Base-by-base conservation (phyloP, 805 yeast species). In the Barnettozyma vustinii region DNA sequence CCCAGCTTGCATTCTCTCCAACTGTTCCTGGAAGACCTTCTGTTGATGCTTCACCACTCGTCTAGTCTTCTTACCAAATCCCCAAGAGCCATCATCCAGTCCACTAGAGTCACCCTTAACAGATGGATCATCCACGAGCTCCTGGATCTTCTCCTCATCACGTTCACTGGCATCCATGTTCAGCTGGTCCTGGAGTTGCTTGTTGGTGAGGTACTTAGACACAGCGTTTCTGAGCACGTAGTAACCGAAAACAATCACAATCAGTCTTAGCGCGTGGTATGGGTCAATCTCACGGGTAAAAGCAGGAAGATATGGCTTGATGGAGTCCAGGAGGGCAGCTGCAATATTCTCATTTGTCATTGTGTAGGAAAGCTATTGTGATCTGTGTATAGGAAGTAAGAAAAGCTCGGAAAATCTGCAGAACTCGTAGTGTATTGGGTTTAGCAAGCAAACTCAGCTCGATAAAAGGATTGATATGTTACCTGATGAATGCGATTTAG, bases 21-120 rank as follows among this genome's bases (percentile, higher is more conserved):
- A 62, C 15, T 67, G 61, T 44, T 78, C 75, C 56, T 81, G 80
- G 37, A 84, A 68, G 15, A 75, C 54, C 48, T 77, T 70, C 56
- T 81, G 77, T 56, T 81, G 81, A 51, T 71, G 70, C 63, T 79
- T 76, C 39, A 79, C 79, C 50, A 72, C 73, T 54, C 72, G 71
- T 70, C 91, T 77, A 6, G 91, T 84, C 59, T 75, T 75, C 63
- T 85, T 86, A 48, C 94, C 94, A 89, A 90, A 85, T 26, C 94
- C 92, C 71, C 85, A 85, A 5, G 73, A 54, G 36, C 68, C 61
- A 33, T 80, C 80, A 44, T 60, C 52, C 9, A 42, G 56, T 20
- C 61, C 58, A 37, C 69, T 68, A 40, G 70, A 63, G 43, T 71
- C 64, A 27, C 69, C 73, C 33, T 63, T 58, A 26, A 62, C 67